phyloP scores from a whole-genome alignment of 2,329 filamentous ascomycete genomes.

The Achaetomium macrosporum region DNA sequence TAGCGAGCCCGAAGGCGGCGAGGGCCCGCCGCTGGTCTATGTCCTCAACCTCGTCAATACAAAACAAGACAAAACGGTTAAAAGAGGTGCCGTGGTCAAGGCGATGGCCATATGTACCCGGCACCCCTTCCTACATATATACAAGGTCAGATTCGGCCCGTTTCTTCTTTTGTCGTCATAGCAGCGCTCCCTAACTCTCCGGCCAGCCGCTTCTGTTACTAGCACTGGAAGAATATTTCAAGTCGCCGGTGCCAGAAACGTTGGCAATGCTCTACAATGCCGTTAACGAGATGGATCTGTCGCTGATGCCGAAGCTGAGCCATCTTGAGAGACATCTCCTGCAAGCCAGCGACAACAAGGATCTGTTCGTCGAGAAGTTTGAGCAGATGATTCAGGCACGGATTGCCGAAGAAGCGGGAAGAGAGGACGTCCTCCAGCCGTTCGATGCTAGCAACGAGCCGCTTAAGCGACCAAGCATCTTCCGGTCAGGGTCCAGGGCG shows the following conservation, averaged over 20 bases:
- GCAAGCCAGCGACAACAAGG: slow-evolving; percentile 86
- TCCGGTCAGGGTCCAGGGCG: slow-evolving; percentile 57
- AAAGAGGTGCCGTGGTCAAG: slow-evolving; percentile 91
- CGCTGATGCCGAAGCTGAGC: slow-evolving; percentile 81
- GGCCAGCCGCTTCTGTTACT: slow-evolving; percentile 80
- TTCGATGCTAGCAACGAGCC: slow-evolving; percentile 45
- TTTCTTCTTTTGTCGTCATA: neutral
- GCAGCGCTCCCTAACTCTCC: slow-evolving; percentile 16
- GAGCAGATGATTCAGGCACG: slow-evolving; percentile 87
- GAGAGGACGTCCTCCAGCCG: slow-evolving; percentile 37
- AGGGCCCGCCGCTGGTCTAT: slow-evolving; percentile 91
- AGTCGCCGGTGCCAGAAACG: slow-evolving; percentile 81
- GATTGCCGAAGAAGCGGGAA: slow-evolving; percentile 56
- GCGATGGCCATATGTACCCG: slow-evolving; percentile 98
- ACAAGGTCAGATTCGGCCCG: slow-evolving; percentile 58
- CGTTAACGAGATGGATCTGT: slow-evolving; percentile 95
- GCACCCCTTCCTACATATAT: slow-evolving; percentile 96
- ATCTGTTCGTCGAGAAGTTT: slow-evolving; percentile 97
- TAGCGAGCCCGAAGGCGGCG: slow-evolving; percentile 61
- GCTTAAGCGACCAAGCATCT: slow-evolving; percentile 43
- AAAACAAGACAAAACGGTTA: slow-evolving; percentile 88
- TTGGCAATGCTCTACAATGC: slow-evolving; percentile 83
- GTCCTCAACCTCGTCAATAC: slow-evolving; percentile 97
- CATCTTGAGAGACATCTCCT: slow-evolving; percentile 78
- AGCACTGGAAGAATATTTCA: slow-evolving; percentile 95